A percentile compares a stretch with the other conserved stretches of the same genome.
Conservation (phyloP, 2,329 filamentous ascomycete genomes). For the Didymella arachidicola region DNA sequence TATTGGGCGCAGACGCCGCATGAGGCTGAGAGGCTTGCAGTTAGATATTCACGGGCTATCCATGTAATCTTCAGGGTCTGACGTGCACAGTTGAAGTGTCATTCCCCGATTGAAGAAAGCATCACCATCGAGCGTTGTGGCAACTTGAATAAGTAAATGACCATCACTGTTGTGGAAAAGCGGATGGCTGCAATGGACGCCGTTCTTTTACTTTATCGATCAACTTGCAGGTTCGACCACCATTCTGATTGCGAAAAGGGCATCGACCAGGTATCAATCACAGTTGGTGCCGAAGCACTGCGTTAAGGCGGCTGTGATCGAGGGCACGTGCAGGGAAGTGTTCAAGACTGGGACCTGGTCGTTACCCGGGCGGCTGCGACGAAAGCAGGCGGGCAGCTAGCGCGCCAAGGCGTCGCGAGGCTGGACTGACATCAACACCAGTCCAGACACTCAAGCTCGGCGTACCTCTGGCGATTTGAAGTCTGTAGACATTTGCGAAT, state of each 20-base stretch:
- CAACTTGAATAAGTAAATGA: too few species aligned
- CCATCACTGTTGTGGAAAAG: too few species aligned
- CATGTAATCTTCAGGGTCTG: neutral
- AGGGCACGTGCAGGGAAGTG: neutral
- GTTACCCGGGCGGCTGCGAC: neutral
- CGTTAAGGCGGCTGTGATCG: neutral
- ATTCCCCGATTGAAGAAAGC: neutral
- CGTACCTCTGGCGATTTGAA: constrained; percentile 2
- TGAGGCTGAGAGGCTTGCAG: neutral
- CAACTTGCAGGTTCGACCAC: neutral
- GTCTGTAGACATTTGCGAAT: constrained; percentile 1
- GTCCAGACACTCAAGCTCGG: constrained; percentile 9
- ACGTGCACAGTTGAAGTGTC: neutral
- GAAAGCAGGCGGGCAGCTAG: constrained; percentile 5
- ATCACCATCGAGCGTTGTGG: neutral
- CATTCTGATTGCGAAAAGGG: neutral
- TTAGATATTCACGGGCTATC: neutral
- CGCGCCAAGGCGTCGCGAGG: constrained; percentile 11
- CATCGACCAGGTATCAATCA: neutral
- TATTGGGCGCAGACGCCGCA: neutral
- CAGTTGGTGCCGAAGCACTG: neutral
- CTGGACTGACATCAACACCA: constrained; percentile 22
- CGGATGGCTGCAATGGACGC: too few species aligned
- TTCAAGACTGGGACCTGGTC: neutral
- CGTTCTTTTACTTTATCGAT: neutral